A percentile compares a stretch with the other conserved stretches of the same genome.
phyloP scores from a whole-genome alignment of 805 yeast species.

The Limtongia smithiae region DNA sequence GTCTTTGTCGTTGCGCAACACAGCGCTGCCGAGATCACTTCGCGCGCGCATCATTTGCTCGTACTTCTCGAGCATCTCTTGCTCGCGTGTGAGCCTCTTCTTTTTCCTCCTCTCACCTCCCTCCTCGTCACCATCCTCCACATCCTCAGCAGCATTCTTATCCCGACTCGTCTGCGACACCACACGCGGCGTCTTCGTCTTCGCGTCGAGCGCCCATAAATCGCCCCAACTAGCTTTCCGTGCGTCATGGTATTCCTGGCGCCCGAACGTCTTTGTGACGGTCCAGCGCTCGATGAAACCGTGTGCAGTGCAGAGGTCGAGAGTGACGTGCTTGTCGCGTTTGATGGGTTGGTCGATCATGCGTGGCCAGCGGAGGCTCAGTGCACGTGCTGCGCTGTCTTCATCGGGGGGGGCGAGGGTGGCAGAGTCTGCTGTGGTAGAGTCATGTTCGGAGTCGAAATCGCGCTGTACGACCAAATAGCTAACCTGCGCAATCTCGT shows the following conservation, averaged over 20 bases:
- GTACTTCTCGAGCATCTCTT: background rate
- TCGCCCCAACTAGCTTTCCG: constrained; percentile 83
- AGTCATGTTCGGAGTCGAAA: constrained; percentile 39
- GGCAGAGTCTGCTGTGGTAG: background rate
- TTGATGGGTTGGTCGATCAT: constrained; percentile 68
- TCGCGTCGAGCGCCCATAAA: constrained; percentile 74
- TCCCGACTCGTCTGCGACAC: background rate
- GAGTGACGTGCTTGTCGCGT: constrained; percentile 74
- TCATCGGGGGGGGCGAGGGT: background rate
- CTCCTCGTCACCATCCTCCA: too few species aligned
- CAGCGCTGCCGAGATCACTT: background rate
- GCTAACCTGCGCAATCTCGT: constrained; percentile 62
- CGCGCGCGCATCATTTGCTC: background rate
- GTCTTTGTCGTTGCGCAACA: constrained; percentile 10
- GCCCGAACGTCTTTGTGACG: constrained; percentile 71
- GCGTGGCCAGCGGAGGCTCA: constrained; percentile 60
- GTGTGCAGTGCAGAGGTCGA: constrained; percentile 73
- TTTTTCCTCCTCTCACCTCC: background rate
- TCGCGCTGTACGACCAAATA: constrained; percentile 64
- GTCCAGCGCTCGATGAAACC: constrained; percentile 87
- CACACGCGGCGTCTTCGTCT: constrained; percentile 37
- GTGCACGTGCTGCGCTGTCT: constrained; percentile 8
- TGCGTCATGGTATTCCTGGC: constrained; percentile 76
- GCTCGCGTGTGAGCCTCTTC: background rate
- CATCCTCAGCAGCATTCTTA: too few species aligned